Conservation (phyloP, 352 stramenopile species). For the Pythium brachiatum region DNA sequence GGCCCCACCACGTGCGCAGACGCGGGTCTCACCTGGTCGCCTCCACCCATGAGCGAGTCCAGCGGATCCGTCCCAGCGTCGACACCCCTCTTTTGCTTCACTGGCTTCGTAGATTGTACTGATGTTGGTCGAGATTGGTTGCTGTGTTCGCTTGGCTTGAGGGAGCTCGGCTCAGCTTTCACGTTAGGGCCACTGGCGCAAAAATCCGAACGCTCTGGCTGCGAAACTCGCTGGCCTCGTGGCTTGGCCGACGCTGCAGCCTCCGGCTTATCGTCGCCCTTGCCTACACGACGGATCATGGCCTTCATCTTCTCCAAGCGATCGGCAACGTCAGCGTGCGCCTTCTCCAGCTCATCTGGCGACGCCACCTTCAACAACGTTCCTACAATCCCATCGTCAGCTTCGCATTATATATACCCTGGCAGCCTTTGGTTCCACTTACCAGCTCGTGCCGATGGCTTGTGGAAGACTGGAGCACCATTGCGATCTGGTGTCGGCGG, state of each 20-base stretch:
- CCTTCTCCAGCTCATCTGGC: conserved; percentile 43
- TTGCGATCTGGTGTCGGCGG: conserved; percentile 29
- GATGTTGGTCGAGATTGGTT: conserved; percentile 5
- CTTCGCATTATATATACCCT: too few relatives aligned
- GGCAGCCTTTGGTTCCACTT: too few relatives aligned
- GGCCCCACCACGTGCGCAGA: not conserved
- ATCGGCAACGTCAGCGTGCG: conserved; percentile 46
- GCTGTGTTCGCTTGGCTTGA: not conserved
- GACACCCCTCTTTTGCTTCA: conserved; percentile 17
- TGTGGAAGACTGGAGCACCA: conserved; percentile 44
- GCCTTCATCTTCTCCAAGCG: conserved; percentile 59
- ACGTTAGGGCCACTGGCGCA: not conserved
- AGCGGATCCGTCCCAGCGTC: conserved; percentile 56
- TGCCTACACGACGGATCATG: conserved; percentile 43
- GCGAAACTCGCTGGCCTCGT: not conserved
- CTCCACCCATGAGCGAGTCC: conserved; percentile 41
- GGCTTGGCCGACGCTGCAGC: not conserved
- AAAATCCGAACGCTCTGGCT: not conserved
- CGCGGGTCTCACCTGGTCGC: not conserved
- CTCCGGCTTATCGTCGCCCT: not conserved
- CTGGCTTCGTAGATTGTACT: not conserved
- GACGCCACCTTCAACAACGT: conserved; percentile 47
- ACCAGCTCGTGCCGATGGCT: conserved; percentile 47
- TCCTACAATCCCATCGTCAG: conserved; percentile 39
- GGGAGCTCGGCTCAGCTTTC: not conserved